Evolutionary conservation across 148 eudicot genomes (phyloP).

Genomic region (Rhododendron vialii): DNA sequence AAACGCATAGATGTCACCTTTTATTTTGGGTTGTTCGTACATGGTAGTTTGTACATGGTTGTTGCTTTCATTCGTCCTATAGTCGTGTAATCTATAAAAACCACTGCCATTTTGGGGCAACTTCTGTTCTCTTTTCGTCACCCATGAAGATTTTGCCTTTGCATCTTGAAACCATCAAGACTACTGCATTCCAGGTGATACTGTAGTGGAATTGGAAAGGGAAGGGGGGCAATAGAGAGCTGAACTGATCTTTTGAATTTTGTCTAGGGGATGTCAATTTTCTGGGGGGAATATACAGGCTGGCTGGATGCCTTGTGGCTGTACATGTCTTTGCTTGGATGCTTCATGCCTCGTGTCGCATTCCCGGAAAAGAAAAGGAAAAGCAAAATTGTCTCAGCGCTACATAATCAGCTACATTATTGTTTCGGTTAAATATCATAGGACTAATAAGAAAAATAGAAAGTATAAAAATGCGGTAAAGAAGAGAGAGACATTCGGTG

Average conservation of each 20-base stretch:
- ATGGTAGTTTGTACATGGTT: background rate
- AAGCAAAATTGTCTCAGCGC: background rate
- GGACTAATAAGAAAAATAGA: too few relatives aligned
- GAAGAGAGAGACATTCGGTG: background rate
- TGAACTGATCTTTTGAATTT: background rate
- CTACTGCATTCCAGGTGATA: background rate
- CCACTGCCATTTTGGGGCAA: background rate
- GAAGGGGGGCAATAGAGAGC: background rate
- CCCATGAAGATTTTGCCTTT: background rate
- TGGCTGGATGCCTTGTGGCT: background rate
- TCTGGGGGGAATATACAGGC: conserved; percentile 6
- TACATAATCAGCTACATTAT: background rate
- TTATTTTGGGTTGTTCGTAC: background rate
- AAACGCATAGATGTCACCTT: background rate
- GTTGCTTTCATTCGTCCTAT: background rate
- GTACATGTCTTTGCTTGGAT: background rate
- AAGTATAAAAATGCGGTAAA: background rate
- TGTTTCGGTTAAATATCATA: background rate
- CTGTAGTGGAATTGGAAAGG: background rate
- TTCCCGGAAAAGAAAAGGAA: background rate
- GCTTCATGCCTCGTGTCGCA: background rate
- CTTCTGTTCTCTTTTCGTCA: background rate
- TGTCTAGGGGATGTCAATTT: background rate
- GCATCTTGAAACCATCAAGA: background rate
- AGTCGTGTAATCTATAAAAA: background rate